These are phyloP conservation scores for Tympanopsis confertula DNA, from an alignment of 2,329 filamentous ascomycete genomes.

Conservation along the genomic window DNA sequence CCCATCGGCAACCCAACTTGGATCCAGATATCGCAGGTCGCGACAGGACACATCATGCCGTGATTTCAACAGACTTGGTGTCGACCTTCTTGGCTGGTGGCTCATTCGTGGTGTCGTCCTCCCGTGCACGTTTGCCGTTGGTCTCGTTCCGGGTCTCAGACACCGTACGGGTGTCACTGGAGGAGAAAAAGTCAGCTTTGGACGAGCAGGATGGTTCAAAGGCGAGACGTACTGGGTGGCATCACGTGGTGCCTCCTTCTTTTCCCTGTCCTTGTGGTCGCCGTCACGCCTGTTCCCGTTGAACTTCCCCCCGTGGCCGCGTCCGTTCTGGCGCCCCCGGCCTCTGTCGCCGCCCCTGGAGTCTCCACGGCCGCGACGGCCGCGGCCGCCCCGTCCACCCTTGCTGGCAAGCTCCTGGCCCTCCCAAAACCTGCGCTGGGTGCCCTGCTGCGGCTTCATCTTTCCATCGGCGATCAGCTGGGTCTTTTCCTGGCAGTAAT, in stretches of 20 bases:
- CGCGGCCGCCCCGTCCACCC: too few relatives aligned
- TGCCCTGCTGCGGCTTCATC: neutral
- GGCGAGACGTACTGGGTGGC: neutral
- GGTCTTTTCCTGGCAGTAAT: neutral
- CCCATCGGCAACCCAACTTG: too few relatives aligned
- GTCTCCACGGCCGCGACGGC: too few relatives aligned
- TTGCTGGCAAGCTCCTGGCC: neutral
- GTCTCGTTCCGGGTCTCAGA: neutral
- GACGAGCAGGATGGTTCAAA: neutral
- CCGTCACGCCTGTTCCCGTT: neutral
- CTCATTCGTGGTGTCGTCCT: neutral
- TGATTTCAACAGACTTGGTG: neutral
- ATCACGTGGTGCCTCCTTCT: neutral
- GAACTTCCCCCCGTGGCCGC: neutral
- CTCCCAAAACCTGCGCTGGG: neutral
- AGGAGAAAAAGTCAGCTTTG: neutral
- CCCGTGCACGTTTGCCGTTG: neutral
- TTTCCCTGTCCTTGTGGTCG: neutral
- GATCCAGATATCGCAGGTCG: too few relatives aligned
- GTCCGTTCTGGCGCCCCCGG: neutral
- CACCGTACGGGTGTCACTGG: neutral
- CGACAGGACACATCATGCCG: too few relatives aligned
- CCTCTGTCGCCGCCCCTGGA: neutral
- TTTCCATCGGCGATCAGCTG: neutral
- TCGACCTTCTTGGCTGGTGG: neutral